These are phyloP conservation scores for Blastocystis sp. DNA, from an alignment of 352 stramenopile species.

Conservation along the genomic window DNA sequence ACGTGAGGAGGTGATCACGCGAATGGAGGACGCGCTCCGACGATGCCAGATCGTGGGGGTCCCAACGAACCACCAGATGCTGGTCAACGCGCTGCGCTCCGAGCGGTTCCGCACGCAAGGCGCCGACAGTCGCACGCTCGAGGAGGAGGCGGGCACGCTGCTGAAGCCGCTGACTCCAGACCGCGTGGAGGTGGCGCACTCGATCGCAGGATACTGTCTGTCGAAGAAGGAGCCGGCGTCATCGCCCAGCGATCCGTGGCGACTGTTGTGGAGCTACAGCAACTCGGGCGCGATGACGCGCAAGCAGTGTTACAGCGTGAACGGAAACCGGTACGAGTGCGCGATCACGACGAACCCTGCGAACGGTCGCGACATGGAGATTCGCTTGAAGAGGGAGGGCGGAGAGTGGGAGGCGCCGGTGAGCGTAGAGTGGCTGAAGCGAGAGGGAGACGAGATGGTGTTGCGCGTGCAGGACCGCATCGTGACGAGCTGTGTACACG, in stretches of 20 bases:
- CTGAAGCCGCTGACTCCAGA: background rate
- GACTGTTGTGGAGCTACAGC: background rate
- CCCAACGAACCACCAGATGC: slow-evolving; percentile 31
- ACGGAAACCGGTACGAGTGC: background rate
- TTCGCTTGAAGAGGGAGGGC: background rate
- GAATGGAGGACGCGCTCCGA: slow-evolving; percentile 18
- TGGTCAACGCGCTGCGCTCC: background rate
- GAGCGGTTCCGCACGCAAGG: background rate
- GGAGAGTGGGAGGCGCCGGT: background rate
- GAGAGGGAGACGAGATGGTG: background rate
- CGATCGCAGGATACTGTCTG: slow-evolving; percentile 1
- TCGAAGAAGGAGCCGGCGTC: background rate
- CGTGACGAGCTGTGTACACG: background rate
- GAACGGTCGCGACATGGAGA: background rate
- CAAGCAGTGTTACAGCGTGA: background rate
- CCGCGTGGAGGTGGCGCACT: background rate
- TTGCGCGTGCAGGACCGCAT: background rate
- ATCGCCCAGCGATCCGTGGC: background rate
- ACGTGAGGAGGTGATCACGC: slow-evolving; percentile 26
- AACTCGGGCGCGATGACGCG: slow-evolving; percentile 2
- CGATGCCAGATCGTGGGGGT: slow-evolving; percentile 9
- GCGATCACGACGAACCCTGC: background rate
- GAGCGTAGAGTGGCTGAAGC: background rate
- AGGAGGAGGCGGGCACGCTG: background rate
- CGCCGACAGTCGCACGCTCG: slow-evolving; percentile 2